Base-by-base conservation (phyloP, 495 filamentous ascomycete species). In the Penicillium cinerascens region DNA sequence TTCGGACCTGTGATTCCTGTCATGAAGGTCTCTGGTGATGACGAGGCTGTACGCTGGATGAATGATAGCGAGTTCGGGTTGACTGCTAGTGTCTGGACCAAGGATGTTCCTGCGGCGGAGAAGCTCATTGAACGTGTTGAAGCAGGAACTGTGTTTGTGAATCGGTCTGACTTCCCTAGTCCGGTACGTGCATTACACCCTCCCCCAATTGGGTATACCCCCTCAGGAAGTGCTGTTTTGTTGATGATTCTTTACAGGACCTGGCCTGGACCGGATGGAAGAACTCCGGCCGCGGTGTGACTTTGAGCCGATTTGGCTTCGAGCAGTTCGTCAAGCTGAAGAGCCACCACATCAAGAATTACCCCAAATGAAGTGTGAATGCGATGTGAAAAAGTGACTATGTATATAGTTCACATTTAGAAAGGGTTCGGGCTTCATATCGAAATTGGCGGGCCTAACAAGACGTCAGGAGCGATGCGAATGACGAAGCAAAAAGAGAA, bases 191-290 rank as follows among this genome's bases (percentile, higher is more conserved):
- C 36, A 18, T 18, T 20, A 41, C 9, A 37, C 6, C 33, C 33
- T n/a, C n/a, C n/a, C n/a, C n/a, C n/a, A n/a, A n/a, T 11, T 11
- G 33, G 15, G 33, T 3, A n/a, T 8, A 36, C 2, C 3, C 10
- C 33, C 9, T 11, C 33, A 3, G 3, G 33, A 36, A 11, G 10
- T 36, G 15, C 3, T 36, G 33, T n/a, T 21, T 37, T 44, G 22
- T 51, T 59, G 54, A 64, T 16, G 55, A 44, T 67, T 71, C 21
- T 20, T 6, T 11, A 56, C 69, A 92, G 85, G 92, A 97, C 69
- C 85, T 97, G 42, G 92, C 92, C n/a, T 97, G 92, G 92, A 91
- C 88, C 0, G 92, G 92, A 11, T 95, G 90, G 91, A 97, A 97
- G 75, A 87, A 93, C 63, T 95, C 89, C 35, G 92, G 92, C 47